phyloP scores from a whole-genome alignment of 176 grass and related monocot genomes.

The Carex parvula region DNA sequence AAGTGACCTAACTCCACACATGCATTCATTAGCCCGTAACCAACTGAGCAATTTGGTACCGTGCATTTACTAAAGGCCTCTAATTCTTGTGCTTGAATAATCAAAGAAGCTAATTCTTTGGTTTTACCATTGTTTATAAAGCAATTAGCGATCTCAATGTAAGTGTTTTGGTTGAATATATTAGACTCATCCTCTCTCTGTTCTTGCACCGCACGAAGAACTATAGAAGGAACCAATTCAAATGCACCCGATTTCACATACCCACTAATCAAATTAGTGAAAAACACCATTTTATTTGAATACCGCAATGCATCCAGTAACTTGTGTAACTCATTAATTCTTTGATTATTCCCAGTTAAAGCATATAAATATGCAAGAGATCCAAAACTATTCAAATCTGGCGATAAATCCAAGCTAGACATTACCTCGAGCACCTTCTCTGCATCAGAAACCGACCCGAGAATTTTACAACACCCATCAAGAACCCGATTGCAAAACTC shows the following conservation, averaged over 20 bases:
- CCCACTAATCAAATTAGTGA: slow-evolving; percentile 74
- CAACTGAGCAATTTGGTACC: slow-evolving; percentile 52
- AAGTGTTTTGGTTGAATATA: slow-evolving; percentile 48
- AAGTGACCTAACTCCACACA: slow-evolving; percentile 70
- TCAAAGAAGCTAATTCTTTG: slow-evolving; percentile 66
- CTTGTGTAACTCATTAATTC: slow-evolving; percentile 75
- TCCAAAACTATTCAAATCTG: slow-evolving; percentile 65
- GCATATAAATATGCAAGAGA: slow-evolving; percentile 90
- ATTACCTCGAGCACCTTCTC: slow-evolving; percentile 77
- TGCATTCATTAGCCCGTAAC: slow-evolving; percentile 78
- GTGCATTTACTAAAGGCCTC: slow-evolving; percentile 36
- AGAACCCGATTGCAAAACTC: slow-evolving; percentile 65
- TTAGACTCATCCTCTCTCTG: slow-evolving; percentile 29
- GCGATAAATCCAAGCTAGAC: slow-evolving; percentile 57
- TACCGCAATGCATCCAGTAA: slow-evolving; percentile 66
- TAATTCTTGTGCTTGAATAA: slow-evolving; percentile 75
- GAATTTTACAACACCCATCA: slow-evolving; percentile 60
- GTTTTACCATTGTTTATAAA: slow-evolving; percentile 53
- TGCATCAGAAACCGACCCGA: slow-evolving; percentile 54
- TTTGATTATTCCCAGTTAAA: slow-evolving; percentile 42
- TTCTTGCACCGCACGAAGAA: slow-evolving; percentile 60
- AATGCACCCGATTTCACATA: slow-evolving; percentile 51
- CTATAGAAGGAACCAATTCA: slow-evolving; percentile 48
- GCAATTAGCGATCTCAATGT: slow-evolving; percentile 46
- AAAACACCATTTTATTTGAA: slow-evolving; percentile 52